These are phyloP conservation scores for Fusarium buxicola DNA, from an alignment of 2,329 filamentous ascomycete species.

Conservation along the genomic window DNA sequence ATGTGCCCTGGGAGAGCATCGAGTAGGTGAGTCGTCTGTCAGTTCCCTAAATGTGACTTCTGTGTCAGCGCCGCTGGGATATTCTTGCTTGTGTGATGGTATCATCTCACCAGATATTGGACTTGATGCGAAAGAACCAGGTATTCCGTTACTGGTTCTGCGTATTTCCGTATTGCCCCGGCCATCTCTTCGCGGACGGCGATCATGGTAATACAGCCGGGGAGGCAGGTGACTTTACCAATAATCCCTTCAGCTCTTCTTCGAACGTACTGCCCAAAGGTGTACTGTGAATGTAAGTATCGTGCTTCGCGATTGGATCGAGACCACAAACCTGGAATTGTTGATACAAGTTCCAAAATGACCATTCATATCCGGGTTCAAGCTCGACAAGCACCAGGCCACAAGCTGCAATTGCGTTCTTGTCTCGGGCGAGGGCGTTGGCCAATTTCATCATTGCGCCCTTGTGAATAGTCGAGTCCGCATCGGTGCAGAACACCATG, in stretches of 20 bases:
- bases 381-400: slow-evolving; percentile 36
- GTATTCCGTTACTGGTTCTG: slow-evolving; percentile 33
- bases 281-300: slow-evolving; percentile 16
- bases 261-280: slow-evolving; percentile 37
- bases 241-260: slow-evolving; percentile 33
- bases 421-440: slow-evolving; percentile 28
- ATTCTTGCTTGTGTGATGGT: too few relatives aligned
- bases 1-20: slow-evolving; percentile 36
- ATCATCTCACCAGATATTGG: slow-evolving; percentile 35
- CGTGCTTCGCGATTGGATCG: accelerated
- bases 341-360: slow-evolving; percentile 40
- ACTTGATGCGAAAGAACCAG: slow-evolving; percentile 39
- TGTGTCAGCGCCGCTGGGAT: background rate
- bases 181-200: slow-evolving; percentile 39
- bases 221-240: slow-evolving; percentile 37
- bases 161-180: slow-evolving; percentile 37
- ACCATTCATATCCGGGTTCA: slow-evolving; percentile 40
- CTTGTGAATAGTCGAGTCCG: slow-evolving; percentile 41
- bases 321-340: slow-evolving; percentile 33
- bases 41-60: slow-evolving; percentile 21
- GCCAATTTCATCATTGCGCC: slow-evolving; percentile 31
- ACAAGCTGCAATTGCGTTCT: slow-evolving; percentile 39
- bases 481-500: slow-evolving; percentile 40
- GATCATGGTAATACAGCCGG: slow-evolving; percentile 41
- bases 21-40: slow-evolving; percentile 40